phyloP scores from a whole-genome alignment of 805 yeast species.

The Yamadazyma paraphyllophila region DNA sequence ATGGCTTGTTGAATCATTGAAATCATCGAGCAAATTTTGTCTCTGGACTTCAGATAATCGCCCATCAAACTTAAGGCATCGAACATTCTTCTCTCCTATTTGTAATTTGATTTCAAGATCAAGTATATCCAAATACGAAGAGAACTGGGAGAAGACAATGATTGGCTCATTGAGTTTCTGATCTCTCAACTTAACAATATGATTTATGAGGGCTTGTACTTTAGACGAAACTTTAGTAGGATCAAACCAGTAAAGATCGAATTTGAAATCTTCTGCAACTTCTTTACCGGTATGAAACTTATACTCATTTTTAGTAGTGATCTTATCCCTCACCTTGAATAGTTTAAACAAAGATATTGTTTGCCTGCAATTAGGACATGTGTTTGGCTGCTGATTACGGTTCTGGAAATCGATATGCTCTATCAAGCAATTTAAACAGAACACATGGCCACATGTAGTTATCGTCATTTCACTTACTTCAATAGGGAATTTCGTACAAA shows the following conservation, averaged over 20 bases:
- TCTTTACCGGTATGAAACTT: conserved; percentile 28
- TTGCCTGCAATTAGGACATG: conserved; percentile 78
- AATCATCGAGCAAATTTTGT: conserved; percentile 55
- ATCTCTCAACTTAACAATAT: conserved; percentile 52
- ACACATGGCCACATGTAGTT: conserved; percentile 78
- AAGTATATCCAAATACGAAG: conserved; percentile 74
- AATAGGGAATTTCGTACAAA: conserved; percentile 73
- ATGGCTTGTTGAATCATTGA: conserved; percentile 32
- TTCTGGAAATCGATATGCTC: conserved; percentile 74
- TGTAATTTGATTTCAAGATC: conserved; percentile 52
- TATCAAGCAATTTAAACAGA: conserved; percentile 68
- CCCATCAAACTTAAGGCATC: conserved; percentile 78
- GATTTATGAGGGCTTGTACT: conserved; percentile 62
- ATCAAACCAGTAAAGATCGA: conserved; percentile 42
- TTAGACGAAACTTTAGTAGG: conserved; percentile 67
- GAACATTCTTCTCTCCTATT: conserved; percentile 41
- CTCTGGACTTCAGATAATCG: conserved; percentile 66
- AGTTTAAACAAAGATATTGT: conserved; percentile 50
- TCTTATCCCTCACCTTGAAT: conserved; percentile 38
- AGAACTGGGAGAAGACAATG: conserved; percentile 89
- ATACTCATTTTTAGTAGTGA: conserved; percentile 24
- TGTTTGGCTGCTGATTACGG: conserved; percentile 38
- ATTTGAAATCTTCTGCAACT: conserved; percentile 22
- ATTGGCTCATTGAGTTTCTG: conserved; percentile 66
- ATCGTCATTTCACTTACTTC: conserved; percentile 52